Percentiles rank a stretch among this genome's conserved stretches.
Evolutionary conservation across 202 grass and related monocot species (phyloP).

Genomic region (Zizania palustris): DNA sequence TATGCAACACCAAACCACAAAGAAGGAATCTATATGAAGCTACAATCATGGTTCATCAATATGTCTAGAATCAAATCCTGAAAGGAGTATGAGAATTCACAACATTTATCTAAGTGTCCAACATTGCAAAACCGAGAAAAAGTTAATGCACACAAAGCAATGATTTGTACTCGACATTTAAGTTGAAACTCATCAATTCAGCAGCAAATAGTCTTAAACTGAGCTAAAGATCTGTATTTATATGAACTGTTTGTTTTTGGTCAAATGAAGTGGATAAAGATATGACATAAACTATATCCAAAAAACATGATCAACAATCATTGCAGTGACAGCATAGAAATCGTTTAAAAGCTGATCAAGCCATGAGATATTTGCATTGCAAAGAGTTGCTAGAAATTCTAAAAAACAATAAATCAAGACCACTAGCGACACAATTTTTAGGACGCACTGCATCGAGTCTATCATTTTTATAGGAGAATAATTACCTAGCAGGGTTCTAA

Average conservation of each 20-base stretch:
- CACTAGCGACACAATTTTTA: too few relatives aligned
- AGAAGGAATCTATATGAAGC: constrained; percentile 88
- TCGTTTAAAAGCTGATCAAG: neutral
- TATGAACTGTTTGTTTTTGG: neutral
- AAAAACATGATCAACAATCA: neutral
- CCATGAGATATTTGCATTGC: neutral
- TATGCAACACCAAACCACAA: constrained; percentile 77
- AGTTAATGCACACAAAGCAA: neutral
- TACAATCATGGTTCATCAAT: constrained; percentile 80
- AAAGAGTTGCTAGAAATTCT: neutral
- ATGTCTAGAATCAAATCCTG: constrained; percentile 62
- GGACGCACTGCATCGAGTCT: too few relatives aligned
- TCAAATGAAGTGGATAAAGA: neutral
- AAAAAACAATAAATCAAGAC: too few relatives aligned
- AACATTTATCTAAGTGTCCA: neutral
- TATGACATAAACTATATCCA: neutral
- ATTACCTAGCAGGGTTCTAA: too few relatives aligned
- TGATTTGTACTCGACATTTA: neutral
- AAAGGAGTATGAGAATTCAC: constrained; percentile 30
- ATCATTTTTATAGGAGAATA: too few relatives aligned
- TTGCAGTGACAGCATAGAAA: neutral
- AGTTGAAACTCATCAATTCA: neutral
- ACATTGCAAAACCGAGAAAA: neutral
- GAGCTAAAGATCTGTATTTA: too few relatives aligned
- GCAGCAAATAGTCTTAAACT: too few relatives aligned